phyloP scores from a whole-genome alignment of 2,329 filamentous ascomycete species.

The Penicillium corylophilum region DNA sequence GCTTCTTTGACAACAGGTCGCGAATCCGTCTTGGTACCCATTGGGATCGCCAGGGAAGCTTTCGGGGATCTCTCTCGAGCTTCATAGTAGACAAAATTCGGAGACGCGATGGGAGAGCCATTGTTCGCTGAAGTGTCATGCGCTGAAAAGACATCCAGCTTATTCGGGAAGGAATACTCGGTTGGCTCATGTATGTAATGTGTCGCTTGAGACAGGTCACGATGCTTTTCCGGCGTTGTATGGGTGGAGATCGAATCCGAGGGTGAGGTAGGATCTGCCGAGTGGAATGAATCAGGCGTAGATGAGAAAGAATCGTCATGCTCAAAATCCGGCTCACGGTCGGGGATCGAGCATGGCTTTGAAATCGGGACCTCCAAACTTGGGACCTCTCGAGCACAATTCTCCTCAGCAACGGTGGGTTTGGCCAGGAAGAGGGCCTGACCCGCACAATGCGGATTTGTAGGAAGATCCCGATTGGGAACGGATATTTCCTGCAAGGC shows the following conservation, averaged over 20 bases:
- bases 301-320: constrained; percentile 34
- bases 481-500: background rate
- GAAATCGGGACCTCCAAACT: background rate
- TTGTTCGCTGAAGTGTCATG: background rate
- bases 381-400: background rate
- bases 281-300: constrained; percentile 46
- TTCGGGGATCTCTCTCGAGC: constrained; percentile 2
- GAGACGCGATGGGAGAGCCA: background rate
- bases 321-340: constrained; percentile 7
- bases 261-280: constrained; percentile 28
- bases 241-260: constrained; percentile 20
- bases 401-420: background rate
- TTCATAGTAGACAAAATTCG: background rate
- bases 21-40: background rate
- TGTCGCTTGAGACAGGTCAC: background rate
- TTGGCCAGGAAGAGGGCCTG: background rate
- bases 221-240: constrained; percentile 21
- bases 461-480: background rate
- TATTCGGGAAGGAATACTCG: background rate
- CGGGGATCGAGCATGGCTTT: background rate
- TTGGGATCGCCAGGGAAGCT: constrained; percentile 4
- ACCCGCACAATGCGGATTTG: background rate
- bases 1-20: constrained; percentile 29
- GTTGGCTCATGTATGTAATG: background rate
- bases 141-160: background rate